Evolutionary conservation across 2,329 filamentous ascomycete species (phyloP).

Genomic region (Alternaria ventricosa): DNA sequence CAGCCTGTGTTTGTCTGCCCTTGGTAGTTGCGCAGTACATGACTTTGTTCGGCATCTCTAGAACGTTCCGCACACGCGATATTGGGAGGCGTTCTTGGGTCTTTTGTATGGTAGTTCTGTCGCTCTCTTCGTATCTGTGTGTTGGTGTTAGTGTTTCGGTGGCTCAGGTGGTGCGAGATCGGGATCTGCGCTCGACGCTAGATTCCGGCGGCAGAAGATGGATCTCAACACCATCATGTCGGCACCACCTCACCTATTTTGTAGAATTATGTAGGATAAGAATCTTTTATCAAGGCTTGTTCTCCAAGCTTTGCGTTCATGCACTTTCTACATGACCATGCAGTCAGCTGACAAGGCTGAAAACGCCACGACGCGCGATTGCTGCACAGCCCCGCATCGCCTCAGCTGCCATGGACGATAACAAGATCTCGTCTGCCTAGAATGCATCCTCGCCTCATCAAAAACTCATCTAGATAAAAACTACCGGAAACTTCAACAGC

Average conservation of each 20-base stretch:
- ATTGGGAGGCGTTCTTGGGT: neutral
- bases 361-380: neutral
- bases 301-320: neutral
- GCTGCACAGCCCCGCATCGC: neutral
- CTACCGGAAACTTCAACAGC: neutral
- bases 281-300: neutral
- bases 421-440: neutral
- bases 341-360: neutral
- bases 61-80: neutral
- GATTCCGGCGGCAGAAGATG: neutral
- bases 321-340: neutral
- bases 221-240: neutral
- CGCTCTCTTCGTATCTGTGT: neutral
- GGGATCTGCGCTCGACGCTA: neutral
- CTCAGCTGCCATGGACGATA: neutral
- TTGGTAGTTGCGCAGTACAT: neutral
- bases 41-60: neutral
- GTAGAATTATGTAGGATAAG: neutral
- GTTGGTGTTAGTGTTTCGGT: neutral
- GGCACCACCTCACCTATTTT: neutral
- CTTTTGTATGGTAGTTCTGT: neutral
- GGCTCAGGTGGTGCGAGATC: neutral
- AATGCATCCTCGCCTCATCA: neutral
- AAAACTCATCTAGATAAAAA: neutral
- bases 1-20: slow-evolving; percentile 6